phyloP scores from a whole-genome alignment of 345 rosid genomes.

The Eucalyptus dawsonii region DNA sequence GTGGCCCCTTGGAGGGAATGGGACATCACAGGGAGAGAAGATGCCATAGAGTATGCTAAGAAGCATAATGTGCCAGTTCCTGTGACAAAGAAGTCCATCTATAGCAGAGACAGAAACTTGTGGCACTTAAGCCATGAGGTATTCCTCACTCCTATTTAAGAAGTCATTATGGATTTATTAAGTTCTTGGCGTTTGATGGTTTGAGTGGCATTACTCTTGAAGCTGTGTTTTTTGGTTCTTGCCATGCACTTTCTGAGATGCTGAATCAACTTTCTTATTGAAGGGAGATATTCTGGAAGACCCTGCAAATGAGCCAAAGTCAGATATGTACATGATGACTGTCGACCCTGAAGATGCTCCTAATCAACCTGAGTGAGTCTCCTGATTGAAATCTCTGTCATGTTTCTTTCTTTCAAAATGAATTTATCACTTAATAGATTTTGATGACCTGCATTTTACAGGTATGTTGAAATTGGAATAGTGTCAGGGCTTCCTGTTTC shows the following conservation, averaged over 20 bases:
- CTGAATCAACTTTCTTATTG: background rate
- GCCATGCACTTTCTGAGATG: background rate
- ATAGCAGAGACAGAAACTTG: conserved; percentile 88
- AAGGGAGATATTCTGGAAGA: conserved; percentile 96
- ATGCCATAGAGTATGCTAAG: conserved; percentile 91
- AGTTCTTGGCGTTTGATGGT: background rate
- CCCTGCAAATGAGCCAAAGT: conserved; percentile 82
- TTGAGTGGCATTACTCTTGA: background rate
- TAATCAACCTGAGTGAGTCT: conserved; percentile 52
- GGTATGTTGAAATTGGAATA: conserved; percentile 64
- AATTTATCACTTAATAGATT: background rate
- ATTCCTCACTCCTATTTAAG: background rate
- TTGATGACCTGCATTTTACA: background rate
- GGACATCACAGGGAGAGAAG: conserved; percentile 92
- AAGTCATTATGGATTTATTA: background rate
- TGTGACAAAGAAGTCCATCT: conserved; percentile 89
- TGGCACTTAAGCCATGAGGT: conserved; percentile 99
- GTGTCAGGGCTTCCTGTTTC: conserved; percentile 71
- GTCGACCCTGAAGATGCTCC: conserved; percentile 94
- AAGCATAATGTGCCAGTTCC: conserved; percentile 92
- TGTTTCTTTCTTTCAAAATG: background rate
- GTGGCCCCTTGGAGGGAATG: conserved; percentile 99
- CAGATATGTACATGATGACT: conserved; percentile 92
- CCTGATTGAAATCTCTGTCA: background rate
- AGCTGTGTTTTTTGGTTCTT: background rate